Evolutionary conservation across 164 flowering plant species (phyloP).

Genomic region (Vitis rotundifolia): DNA sequence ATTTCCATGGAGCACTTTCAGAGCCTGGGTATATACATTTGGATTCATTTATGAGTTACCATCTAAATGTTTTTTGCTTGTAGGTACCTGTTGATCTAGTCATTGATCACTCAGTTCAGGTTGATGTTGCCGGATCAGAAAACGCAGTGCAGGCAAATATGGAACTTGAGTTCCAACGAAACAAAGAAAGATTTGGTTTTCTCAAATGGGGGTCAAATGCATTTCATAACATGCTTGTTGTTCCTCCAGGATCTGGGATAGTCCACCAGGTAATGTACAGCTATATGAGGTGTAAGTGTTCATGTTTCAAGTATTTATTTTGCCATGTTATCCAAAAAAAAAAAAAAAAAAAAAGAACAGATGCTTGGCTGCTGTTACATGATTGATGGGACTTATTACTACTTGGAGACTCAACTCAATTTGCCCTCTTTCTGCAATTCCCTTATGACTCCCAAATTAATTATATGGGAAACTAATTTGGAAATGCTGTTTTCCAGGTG

Average conservation of each 20-base stretch:
- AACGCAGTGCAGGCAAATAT: conserved; percentile 82
- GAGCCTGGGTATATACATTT: neutral
- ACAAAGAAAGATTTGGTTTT: conserved; percentile 82
- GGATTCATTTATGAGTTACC: neutral
- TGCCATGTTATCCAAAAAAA: too few species aligned
- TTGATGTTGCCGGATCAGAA: conserved; percentile 75
- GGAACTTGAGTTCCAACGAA: conserved; percentile 76
- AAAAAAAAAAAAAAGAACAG: too few species aligned
- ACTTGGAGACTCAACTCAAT: too few species aligned
- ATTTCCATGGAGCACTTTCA: too few species aligned
- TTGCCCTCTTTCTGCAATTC: too few species aligned
- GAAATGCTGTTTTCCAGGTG: conserved; percentile 51
- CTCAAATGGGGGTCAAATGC: conserved; percentile 91
- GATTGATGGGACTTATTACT: too few species aligned
- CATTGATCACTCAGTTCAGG: conserved; percentile 88
- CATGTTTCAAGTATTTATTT: too few species aligned
- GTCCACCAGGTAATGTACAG: conserved; percentile 70
- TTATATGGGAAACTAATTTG: neutral
- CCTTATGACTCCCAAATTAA: too few species aligned
- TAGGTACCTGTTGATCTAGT: conserved; percentile 97
- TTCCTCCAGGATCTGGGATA: conserved; percentile 92
- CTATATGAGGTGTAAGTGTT: neutral
- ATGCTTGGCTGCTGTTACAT: too few species aligned
- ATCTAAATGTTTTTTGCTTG: neutral
- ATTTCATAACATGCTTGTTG: conserved; percentile 83